Conservation (phyloP, 2,329 filamentous ascomycete species). For the Sarocladium strictum region DNA sequence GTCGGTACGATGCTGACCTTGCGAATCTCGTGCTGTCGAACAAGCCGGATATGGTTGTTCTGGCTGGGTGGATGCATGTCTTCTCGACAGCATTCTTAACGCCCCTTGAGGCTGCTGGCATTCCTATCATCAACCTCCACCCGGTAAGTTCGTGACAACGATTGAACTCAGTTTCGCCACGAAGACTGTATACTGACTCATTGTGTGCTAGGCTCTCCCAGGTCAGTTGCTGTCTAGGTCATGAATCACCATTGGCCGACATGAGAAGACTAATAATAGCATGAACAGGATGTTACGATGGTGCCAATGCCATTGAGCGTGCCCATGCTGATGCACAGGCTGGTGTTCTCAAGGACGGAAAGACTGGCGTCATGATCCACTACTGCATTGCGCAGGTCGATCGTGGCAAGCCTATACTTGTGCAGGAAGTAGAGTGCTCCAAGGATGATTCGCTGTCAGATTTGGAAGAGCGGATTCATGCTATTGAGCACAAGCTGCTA, state of each 20-base stretch:
- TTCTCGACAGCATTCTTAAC: conserved; percentile 64
- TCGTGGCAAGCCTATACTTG: conserved; percentile 66
- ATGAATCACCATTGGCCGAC: not conserved
- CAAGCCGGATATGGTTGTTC: conserved; percentile 68
- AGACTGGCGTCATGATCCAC: conserved; percentile 85
- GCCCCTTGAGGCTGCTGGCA: conserved; percentile 54
- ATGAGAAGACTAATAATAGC: conserved; percentile 7
- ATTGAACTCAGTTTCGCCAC: not conserved
- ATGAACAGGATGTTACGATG: conserved; percentile 62
- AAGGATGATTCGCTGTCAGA: conserved; percentile 58
- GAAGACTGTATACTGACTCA: conserved; percentile 30
- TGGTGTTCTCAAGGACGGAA: conserved; percentile 57
- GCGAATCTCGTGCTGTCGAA: conserved; percentile 59
- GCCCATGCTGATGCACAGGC: conserved; percentile 67
- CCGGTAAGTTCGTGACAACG: conserved; percentile 39
- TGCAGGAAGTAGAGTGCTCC: conserved; percentile 60
- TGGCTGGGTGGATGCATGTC: conserved; percentile 86
- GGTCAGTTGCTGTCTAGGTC: conserved; percentile 14
- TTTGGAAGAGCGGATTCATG: conserved; percentile 69
- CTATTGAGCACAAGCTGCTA: conserved; percentile 70
- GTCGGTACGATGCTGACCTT: conserved; percentile 69
- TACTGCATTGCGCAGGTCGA: conserved; percentile 79
- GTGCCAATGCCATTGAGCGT: conserved; percentile 69
- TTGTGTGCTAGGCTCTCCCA: conserved; percentile 36
- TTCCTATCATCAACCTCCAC: conserved; percentile 78